These are phyloP conservation scores for Kazachstania psychrophila DNA, from an alignment of 805 yeast genomes.

Conservation along the genomic window DNA sequence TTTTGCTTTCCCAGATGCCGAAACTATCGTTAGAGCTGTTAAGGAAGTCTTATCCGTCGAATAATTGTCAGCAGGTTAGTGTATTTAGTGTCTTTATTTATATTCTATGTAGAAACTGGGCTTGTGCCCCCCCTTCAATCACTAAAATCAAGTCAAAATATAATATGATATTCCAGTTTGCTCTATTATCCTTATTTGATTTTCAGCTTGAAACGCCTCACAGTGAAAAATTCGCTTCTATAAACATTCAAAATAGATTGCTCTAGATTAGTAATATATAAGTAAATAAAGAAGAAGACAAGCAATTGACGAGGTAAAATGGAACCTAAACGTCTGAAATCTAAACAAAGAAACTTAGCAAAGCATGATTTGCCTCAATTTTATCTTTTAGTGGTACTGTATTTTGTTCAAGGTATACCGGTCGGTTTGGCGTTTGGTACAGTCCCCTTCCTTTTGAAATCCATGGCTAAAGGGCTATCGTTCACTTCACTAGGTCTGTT, in stretches of 20 bases:
- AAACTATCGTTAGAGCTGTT: constrained; percentile 77
- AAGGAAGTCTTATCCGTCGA: constrained; percentile 70
- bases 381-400: constrained; percentile 58
- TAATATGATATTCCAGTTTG: too few relatives aligned
- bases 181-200: too few relatives aligned
- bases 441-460: constrained; percentile 79
- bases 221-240: not conserved
- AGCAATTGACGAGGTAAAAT: not conserved
- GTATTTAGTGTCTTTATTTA: too few relatives aligned
- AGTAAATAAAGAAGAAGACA: not conserved
- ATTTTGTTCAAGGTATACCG: constrained; percentile 91
- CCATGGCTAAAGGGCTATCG: constrained; percentile 47
- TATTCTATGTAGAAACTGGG: too few relatives aligned
- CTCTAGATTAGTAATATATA: not conserved
- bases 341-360: constrained; percentile 15
- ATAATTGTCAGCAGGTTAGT: too few relatives aligned
- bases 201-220: too few relatives aligned
- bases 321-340: too few relatives aligned
- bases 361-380: constrained; percentile 64
- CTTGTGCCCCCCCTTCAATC: too few relatives aligned
- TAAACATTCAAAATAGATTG: too few relatives aligned
- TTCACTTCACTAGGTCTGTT: constrained; percentile 88
- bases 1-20: constrained; percentile 97
- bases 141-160: too few relatives aligned
- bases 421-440: constrained; percentile 94